Evolutionary conservation across 805 yeast genomes (phyloP).

Genomic region (Vanderwaltozyma yarrowii): DNA sequence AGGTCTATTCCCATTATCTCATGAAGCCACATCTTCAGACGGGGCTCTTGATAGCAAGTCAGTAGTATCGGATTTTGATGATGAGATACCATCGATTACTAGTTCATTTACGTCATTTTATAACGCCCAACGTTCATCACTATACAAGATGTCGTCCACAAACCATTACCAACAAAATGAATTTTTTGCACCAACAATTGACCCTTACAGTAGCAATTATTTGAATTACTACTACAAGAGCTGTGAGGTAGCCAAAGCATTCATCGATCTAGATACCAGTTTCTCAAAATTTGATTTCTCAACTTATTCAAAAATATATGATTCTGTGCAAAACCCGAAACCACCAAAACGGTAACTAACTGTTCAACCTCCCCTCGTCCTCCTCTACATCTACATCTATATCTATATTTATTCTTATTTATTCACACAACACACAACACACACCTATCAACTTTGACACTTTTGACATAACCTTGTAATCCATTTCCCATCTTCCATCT

Average conservation of each 20-base stretch:
- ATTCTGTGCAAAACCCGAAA: conserved; percentile 1
- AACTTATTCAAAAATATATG: conserved; percentile 34
- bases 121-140: conserved; percentile 9
- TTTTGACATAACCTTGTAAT: no score
- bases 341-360: no score
- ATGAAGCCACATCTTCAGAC: not conserved
- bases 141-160: conserved; percentile 10
- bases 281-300: conserved; percentile 45
- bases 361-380: no score
- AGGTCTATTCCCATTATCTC: conserved; percentile 11
- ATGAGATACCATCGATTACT: conserved; percentile 18
- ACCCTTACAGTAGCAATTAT: conserved; percentile 33
- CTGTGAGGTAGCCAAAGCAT: conserved; percentile 49
- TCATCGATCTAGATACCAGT: conserved; percentile 53
- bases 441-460: no score
- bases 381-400: no score
- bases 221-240: conserved; percentile 42
- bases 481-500: no score
- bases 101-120: conserved; percentile 16
- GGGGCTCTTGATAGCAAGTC: not conserved
- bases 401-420: no score
- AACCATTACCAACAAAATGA: conserved; percentile 13
- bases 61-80: conserved; percentile 1
- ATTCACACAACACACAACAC: no score
- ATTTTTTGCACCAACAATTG: conserved; percentile 19